Evolutionary conservation across 1,284 basidiomycete species (phyloP), one percentile per base, ranked within the genome.

Genomic region (Bjerkandera adusta): DNA sequence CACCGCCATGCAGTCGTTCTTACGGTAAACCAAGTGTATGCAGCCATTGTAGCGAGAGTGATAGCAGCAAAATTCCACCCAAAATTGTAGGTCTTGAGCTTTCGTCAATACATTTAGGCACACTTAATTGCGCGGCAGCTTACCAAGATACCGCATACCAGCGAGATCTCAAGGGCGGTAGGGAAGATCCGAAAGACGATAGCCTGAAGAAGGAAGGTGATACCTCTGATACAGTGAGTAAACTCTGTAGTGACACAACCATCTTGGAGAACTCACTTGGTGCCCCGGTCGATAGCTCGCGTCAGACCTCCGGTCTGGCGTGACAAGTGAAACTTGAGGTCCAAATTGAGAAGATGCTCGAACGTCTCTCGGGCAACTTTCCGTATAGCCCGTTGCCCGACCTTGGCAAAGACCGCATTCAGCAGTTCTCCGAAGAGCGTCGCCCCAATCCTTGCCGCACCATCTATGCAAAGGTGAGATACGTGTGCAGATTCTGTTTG

Each of bases 21-120:
- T 30, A 99, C 86, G 1, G 97, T 99, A 65, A 97, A 99, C 92
- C 93, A 98, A 0, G 93, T 91, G 63, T 99, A 99, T 12, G 89
- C 83, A 1, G 79, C 86, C 78, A 99, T 87, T 0, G 96, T 93
- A 4, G 79, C 67, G 1, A 83, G 77, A 0, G 95, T 97, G 33
- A 99, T 86, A 0, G 88, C 91, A 1, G 97, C 96, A 68, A 96
- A 99, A 63, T 95, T 86, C 82, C 89, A 93, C 3, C 96, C 96
- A 61, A 97, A 99, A 63, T 98, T 97, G 65, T 92, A 98, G 2
- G 90, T 92, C 89, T 94, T 38, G 2, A n/a, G n/a, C n/a, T n/a
- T n/a, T n/a, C n/a, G n/a, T n/a, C n/a, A n/a, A n/a, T n/a, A n/a
- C n/a, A n/a, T n/a, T n/a, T n/a, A n/a, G n/a, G n/a, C n/a, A n/a